Evolutionary conservation across 768 basidiomycete species (phyloP), one percentile per base, ranked within the genome.

Genomic region (Coprinopsis sp.): DNA sequence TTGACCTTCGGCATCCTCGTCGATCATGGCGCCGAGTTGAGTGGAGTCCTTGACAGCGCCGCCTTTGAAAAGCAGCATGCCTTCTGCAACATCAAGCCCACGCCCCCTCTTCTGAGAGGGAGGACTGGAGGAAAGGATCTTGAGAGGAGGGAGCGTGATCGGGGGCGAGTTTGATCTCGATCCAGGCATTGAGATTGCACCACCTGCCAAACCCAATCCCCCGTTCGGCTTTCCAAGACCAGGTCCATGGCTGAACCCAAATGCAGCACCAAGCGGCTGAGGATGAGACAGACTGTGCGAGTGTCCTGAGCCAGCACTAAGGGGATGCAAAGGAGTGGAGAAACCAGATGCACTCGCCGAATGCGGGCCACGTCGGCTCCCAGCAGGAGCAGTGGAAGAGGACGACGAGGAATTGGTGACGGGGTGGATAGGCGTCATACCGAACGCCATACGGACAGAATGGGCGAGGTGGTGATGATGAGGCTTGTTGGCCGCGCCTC

Each of bases 391-490:
- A 13, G 53, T 58, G 45, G 49, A 59, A 66, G 50, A 65, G 63
- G 72, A 65, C 18, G 65, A 63, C 30, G 68, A 64, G 3, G 63
- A 55, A 18, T 50, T 60, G n/a, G 58, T 50, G 40, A 59, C 57
- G 33, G 60, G 55, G 43, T 76, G 76, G 30, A 91, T 90, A 0
- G 89, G 90, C 5, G 91, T 92, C 88, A 93, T 94, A 3, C 87
- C 90, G 53, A 96, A 96, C 38, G 91, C 92, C 25, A 84, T 73
- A 30, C 88, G 81, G 19, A 95, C 85, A 1, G 85, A 88, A 58
- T 90, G 87, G 3, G 87, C 89, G 29, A 94, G 77, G 58, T 87
- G 81, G 49, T 79, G 76, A 49, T 82, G 77, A 30, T 67, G 68
- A 23, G 64, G 54, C 39, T 54, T 31, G 30, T 58, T 62, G 43